These are phyloP conservation scores for Penicillium crystallinum DNA, from an alignment of 495 filamentous ascomycete genomes.

Conservation along the genomic window DNA sequence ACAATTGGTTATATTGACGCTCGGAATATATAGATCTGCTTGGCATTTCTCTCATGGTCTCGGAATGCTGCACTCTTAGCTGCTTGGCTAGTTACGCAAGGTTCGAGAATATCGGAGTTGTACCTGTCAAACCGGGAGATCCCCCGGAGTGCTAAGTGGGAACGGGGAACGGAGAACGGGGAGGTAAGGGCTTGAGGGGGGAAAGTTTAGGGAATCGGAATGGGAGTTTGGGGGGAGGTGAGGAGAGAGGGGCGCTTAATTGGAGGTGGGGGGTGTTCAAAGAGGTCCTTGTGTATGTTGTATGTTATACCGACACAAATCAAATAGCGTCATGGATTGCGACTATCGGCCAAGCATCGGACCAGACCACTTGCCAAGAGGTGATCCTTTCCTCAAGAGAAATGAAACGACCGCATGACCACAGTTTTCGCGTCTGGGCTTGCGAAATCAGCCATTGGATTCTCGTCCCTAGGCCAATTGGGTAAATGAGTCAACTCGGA, in stretches of 20 bases:
- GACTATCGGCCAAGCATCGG: conserved; percentile 5
- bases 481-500: too few species aligned
- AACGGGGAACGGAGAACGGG: background rate
- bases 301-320: background rate
- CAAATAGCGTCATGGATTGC: conserved; percentile 5
- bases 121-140: conserved; percentile 13
- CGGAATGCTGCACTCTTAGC: conserved; percentile 9
- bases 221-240: too few species aligned
- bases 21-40: conserved; percentile 1
- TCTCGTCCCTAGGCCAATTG: too few species aligned
- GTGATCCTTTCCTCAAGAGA: conserved; percentile 27
- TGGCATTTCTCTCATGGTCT: background rate
- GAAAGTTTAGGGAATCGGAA: too few species aligned
- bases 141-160: conserved; percentile 2
- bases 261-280: background rate
- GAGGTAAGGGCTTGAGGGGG: too few species aligned
- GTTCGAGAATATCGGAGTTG: background rate
- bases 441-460: too few species aligned
- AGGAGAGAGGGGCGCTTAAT: background rate
- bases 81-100: background rate
- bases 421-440: conserved; percentile 1
- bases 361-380: background rate
- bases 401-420: conserved; percentile 19
- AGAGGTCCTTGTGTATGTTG: background rate
- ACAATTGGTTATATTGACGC: background rate